Evolutionary conservation across 495 filamentous ascomycete genomes (phyloP), one percentile per base, ranked within the genome.

Genomic region (Hyaloscypha finlandica): DNA sequence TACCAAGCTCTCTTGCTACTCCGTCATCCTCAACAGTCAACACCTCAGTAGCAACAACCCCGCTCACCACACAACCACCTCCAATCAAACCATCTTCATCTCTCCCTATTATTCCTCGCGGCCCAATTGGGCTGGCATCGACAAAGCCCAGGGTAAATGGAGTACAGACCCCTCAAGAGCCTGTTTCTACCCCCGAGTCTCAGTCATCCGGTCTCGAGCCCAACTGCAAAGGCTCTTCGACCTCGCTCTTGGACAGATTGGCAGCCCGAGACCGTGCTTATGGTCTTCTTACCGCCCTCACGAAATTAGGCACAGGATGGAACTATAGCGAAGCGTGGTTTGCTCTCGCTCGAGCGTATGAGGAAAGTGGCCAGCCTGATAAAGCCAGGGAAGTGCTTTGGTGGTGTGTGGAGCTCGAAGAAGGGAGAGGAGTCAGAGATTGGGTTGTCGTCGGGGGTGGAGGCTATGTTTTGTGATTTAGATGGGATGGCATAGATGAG

Each of bases 301-400:
- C 92, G 2, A 94, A 91, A 78, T 84, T 91, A 3, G 93, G 93
- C n/a, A 81, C 78, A 32, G 94, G 93, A 6, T 98, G 96, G 96
- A 92, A 97, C 75, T 85, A 89, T 72, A 87, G 89, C n/a, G 95
- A 97, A 74, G 95, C 94, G 22, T 99, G 95, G 95, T 93, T 90
- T 72, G 87, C 88, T 11, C 84, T 99, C 19, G 92, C 95, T 1
- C 80, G 91, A 68, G 92, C 89, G 55, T 91, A 96, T 70, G 94
- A 97, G 77, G 86, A 89, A 63, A 89, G 90, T 60, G 90, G 90
- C 8, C 90, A 97, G 80, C 75, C 86, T 8, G 90, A 93, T 54
- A 96, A 93, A 74, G 88, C 95, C 55, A 93, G 92, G 74, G 82
- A 84, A 58, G 88, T 85, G 65, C 79, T 92, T 4, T 92, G 90